Percentiles rank a stretch among this genome's conserved stretches.
Conservation (phyloP, 345 rosid species). For the Aethionema arabicum region DNA sequence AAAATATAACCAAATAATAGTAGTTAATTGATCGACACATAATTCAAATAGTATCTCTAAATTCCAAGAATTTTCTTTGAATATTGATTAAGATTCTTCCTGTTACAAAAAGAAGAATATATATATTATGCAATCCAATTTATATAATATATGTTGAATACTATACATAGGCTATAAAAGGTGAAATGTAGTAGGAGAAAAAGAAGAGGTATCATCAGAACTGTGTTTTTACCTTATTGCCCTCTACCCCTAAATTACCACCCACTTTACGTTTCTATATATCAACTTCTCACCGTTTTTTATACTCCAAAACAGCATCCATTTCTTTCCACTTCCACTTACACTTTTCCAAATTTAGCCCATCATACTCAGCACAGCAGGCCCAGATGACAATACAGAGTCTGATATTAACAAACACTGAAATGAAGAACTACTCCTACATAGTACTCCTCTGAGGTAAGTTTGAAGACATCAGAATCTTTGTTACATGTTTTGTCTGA, state of each 20-base stretch:
- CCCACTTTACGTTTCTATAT: slow-evolving; percentile 2
- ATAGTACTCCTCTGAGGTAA: not conserved
- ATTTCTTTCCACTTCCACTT: not conserved
- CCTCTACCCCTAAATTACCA: slow-evolving; percentile 2
- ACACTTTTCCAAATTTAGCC: slow-evolving; percentile 10
- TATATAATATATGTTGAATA: not conserved
- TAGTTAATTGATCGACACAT: too few species aligned
- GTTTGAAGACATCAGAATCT: not conserved
- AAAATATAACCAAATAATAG: too few species aligned
- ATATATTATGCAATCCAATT: too few species aligned
- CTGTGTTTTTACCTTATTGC: slow-evolving; percentile 20
- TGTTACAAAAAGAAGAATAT: too few species aligned
- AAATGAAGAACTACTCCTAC: not conserved
- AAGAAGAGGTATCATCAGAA: slow-evolving; percentile 30
- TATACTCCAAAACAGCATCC: not conserved
- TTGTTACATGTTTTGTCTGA: slow-evolving; percentile 6
- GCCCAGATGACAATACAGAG: not conserved
- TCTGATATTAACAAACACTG: not conserved
- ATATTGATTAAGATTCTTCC: too few species aligned
- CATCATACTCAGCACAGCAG: not conserved
- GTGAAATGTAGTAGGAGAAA: slow-evolving; percentile 28
- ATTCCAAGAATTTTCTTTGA: too few species aligned
- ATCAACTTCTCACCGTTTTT: slow-evolving; percentile 6
- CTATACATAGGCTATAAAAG: slow-evolving; percentile 7
- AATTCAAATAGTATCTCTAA: too few species aligned